phyloP scores from a whole-genome alignment of 2,329 filamentous ascomycete species.

The Nemania bipapillata region DNA sequence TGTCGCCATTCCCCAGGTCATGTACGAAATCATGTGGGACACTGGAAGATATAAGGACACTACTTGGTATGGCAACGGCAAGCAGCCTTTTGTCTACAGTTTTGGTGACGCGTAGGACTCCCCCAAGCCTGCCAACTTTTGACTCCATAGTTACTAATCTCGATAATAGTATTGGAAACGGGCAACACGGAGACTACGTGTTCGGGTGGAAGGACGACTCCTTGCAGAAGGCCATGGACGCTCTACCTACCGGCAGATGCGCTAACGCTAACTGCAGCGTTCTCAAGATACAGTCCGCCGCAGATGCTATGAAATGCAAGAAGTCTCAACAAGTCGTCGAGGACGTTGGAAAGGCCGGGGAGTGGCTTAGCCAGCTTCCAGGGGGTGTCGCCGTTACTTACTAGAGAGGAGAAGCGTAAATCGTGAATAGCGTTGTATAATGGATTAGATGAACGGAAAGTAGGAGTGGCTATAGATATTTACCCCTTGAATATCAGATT shows the following conservation, averaged over 20 bases:
- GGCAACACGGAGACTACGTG: conserved; percentile 55
- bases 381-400: neutral
- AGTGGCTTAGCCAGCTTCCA: neutral
- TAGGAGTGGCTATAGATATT: too few relatives aligned
- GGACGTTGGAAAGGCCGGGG: conserved; percentile 4
- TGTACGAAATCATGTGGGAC: conserved; percentile 57
- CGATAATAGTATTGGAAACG: conserved; percentile 43
- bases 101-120: conserved; percentile 44
- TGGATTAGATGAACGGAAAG: too few relatives aligned
- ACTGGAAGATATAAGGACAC: conserved; percentile 48
- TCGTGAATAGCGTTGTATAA: neutral
- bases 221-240: conserved; percentile 45
- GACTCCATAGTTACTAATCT: neutral
- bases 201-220: conserved; percentile 54
- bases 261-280: conserved; percentile 15
- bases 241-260: conserved; percentile 2
- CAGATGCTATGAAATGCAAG: conserved; percentile 21
- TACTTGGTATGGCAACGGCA: conserved; percentile 51
- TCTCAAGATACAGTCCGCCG: conserved; percentile 14
- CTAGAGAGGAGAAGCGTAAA: neutral
- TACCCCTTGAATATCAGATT: too few relatives aligned
- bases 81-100: conserved; percentile 47
- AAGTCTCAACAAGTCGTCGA: conserved; percentile 1
- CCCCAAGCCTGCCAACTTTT: neutral
- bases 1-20: conserved; percentile 52